phyloP scores from a whole-genome alignment of 2,329 filamentous ascomycete genomes.

The Diaporthe sp. region DNA sequence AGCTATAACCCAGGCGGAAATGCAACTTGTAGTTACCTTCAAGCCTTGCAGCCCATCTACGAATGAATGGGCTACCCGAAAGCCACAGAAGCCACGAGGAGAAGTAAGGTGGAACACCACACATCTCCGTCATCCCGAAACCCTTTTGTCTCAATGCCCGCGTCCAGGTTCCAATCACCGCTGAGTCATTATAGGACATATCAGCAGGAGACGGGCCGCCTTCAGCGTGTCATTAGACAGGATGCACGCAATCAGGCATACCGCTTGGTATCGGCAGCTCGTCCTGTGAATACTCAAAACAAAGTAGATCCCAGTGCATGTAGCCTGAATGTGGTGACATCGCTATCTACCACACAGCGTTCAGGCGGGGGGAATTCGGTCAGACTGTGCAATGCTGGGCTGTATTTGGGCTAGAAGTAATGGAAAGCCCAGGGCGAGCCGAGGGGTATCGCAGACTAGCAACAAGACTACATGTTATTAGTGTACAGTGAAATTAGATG shows the following conservation, averaged over 20 bases:
- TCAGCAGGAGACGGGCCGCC: background rate
- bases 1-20: background rate
- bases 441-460: constrained; percentile 27
- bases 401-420: constrained; percentile 15
- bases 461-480: constrained; percentile 28
- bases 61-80: background rate
- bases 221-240: background rate
- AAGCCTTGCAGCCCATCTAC: background rate
- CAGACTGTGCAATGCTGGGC: constrained; percentile 24
- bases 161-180: background rate
- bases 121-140: background rate
- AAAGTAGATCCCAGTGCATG: no score
- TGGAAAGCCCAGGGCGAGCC: constrained; percentile 24
- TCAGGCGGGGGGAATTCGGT: background rate
- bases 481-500: constrained; percentile 27
- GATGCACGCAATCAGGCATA: background rate
- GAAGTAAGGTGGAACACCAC: background rate
- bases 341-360: no score
- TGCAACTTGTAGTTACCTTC: background rate
- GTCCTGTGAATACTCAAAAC: no score
- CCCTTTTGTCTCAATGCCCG: background rate
- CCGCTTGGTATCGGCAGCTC: background rate
- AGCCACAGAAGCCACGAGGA: background rate
- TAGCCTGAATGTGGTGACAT: no score
- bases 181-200: no score